Evolutionary conservation across 768 basidiomycete genomes (phyloP).

Genomic region (Mycena indigotica): DNA sequence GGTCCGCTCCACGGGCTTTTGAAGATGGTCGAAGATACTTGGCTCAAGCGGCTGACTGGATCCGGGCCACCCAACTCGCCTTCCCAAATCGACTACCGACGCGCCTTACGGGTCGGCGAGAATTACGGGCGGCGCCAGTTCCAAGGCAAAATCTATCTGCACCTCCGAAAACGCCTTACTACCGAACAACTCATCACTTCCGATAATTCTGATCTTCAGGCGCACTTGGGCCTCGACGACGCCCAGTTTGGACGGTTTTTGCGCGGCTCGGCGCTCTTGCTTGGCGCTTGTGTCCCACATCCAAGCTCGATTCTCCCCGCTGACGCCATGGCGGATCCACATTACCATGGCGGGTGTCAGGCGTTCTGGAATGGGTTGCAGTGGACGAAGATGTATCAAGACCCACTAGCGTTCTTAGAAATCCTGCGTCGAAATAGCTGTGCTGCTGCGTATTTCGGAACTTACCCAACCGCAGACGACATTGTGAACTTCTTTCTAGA

Average conservation of each 20-base stretch:
- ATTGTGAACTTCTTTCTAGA: too few relatives aligned
- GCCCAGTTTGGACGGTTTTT: background rate
- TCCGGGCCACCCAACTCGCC: background rate
- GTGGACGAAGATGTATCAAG: too few relatives aligned
- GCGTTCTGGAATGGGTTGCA: too few relatives aligned
- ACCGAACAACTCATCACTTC: background rate
- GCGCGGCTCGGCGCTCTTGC: background rate
- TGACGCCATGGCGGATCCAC: too few relatives aligned
- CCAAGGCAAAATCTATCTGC: background rate
- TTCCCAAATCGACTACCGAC: too few relatives aligned
- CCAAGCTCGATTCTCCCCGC: too few relatives aligned
- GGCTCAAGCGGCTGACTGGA: background rate
- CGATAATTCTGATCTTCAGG: background rate
- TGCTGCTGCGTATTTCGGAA: too few relatives aligned
- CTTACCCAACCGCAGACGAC: too few relatives aligned
- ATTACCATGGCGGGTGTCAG: too few relatives aligned
- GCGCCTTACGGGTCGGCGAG: background rate
- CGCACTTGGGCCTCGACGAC: background rate
- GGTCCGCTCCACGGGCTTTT: background rate
- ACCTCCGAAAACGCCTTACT: background rate
- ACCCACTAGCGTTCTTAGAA: too few relatives aligned
- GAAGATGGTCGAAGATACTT: background rate
- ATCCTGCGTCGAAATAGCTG: too few relatives aligned
- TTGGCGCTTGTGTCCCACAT: too few relatives aligned
- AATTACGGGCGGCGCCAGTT: background rate